phyloP scores from a whole-genome alignment of 352 stramenopile species.

The Globisporangium nodosum region DNA sequence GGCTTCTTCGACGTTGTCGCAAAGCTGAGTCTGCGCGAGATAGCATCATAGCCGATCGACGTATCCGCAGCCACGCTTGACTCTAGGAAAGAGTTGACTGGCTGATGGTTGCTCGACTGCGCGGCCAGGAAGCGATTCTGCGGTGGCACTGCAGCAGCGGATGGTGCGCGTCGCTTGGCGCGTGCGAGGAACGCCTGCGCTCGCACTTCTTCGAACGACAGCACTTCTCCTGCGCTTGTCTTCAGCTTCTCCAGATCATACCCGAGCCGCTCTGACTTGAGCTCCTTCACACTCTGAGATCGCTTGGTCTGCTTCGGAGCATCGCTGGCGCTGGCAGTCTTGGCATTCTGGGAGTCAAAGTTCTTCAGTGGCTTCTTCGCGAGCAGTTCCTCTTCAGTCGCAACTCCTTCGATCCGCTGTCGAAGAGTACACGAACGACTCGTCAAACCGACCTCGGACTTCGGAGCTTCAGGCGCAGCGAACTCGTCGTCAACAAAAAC shows the following conservation, averaged over 20 bases:
- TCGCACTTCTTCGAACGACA: conserved; percentile 83
- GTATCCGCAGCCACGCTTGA: conserved; percentile 4
- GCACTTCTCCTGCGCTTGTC: conserved; percentile 28
- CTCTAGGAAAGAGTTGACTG: conserved; percentile 17
- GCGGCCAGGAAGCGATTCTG: conserved; percentile 21
- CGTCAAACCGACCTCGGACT: conserved; percentile 26
- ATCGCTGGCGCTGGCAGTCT: background rate
- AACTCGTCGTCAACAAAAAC: conserved; percentile 81
- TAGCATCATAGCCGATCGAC: conserved; percentile 11
- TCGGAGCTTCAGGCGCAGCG: conserved; percentile 11
- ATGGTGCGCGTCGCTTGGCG: conserved; percentile 1
- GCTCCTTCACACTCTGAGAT: conserved; percentile 14
- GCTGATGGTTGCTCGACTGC: background rate
- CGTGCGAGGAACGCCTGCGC: conserved; percentile 25
- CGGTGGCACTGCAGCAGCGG: background rate
- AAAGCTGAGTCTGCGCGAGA: conserved; percentile 20
- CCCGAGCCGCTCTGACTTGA: conserved; percentile 23
- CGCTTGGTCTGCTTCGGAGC: conserved; percentile 9
- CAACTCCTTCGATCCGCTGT: conserved; percentile 59
- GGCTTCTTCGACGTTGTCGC: conserved; percentile 15
- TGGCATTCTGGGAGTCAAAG: conserved; percentile 19
- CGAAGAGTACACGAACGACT: conserved; percentile 59
- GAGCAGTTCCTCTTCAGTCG: conserved; percentile 76
- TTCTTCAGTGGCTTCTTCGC: conserved; percentile 76
- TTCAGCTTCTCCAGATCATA: conserved; percentile 46